These are phyloP conservation scores for Tetraselmis chui DNA, from an alignment of 139 green algal species.

Conservation along the genomic window DNA sequence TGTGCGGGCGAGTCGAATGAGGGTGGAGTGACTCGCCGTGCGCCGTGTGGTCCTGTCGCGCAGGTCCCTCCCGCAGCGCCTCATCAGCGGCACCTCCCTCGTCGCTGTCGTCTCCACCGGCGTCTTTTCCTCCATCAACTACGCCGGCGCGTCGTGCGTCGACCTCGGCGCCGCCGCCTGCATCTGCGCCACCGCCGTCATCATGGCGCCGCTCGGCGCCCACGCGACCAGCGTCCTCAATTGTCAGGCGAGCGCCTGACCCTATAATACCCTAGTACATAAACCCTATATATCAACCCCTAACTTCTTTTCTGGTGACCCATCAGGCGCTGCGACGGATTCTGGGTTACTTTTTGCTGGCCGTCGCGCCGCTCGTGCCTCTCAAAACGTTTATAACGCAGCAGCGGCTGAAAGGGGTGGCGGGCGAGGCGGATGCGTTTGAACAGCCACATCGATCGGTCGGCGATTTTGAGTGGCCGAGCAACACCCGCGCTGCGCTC, in stretches of 20 bases:
- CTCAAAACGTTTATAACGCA: slow-evolving; percentile 37
- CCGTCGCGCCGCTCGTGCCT: slow-evolving; percentile 55
- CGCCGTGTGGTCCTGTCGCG: too few relatives aligned
- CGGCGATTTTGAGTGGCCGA: neutral
- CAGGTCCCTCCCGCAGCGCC: slow-evolving; percentile 34
- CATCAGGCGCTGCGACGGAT: slow-evolving; percentile 28
- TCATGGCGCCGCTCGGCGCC: slow-evolving; percentile 50
- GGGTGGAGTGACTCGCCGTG: too few relatives aligned
- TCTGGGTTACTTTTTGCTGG: slow-evolving; percentile 57
- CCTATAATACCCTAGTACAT: too few relatives aligned
- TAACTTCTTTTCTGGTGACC: too few relatives aligned
- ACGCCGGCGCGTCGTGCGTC: slow-evolving; percentile 35
- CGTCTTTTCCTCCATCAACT: slow-evolving; percentile 39
- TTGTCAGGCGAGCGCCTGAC: slow-evolving; percentile 24
- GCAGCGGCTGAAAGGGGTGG: neutral
- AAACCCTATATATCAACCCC: too few relatives aligned
- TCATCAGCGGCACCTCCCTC: slow-evolving; percentile 62
- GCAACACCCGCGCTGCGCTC: slow-evolving; percentile 14
- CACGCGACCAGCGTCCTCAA: slow-evolving; percentile 41
- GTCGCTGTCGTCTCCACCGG: slow-evolving; percentile 64
- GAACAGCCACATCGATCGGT: neutral
- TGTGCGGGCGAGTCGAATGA: too few relatives aligned
- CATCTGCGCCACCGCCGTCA: slow-evolving; percentile 42
- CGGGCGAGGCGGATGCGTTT: neutral
- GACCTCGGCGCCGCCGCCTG: slow-evolving; percentile 44